These are phyloP conservation scores for Aspergillus fumigatiaffinis DNA, from an alignment of 2,329 filamentous ascomycete genomes.

Conservation along the genomic window DNA sequence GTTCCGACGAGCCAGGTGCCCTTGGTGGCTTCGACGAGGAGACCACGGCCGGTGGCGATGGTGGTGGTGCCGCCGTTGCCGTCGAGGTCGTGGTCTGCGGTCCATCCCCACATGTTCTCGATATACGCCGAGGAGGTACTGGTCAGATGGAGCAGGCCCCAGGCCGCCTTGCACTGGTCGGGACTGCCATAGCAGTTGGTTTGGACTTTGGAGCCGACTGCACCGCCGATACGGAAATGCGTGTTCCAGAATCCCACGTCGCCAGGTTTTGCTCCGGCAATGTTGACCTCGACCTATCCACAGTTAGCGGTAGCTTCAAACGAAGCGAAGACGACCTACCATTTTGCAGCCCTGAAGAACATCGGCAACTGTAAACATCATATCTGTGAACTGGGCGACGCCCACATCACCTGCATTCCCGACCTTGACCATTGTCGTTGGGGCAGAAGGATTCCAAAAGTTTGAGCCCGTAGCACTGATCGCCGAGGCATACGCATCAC, in stretches of 20 bases:
- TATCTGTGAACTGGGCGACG: constrained; percentile 47
- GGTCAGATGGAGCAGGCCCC: constrained; percentile 49
- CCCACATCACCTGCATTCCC: constrained; percentile 49
- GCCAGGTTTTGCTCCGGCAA: constrained; percentile 43
- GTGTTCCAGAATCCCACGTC: constrained; percentile 52
- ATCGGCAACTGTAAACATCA: constrained; percentile 50
- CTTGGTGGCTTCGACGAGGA: constrained; percentile 39
- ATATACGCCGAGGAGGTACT: constrained; percentile 47
- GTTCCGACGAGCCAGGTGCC: constrained; percentile 46
- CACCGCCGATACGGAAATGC: constrained; percentile 46
- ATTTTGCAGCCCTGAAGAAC: constrained; percentile 42
- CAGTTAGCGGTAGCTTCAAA: background rate
- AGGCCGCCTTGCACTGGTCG: constrained; percentile 46
- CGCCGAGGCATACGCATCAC: constrained; percentile 49
- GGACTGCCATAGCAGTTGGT: constrained; percentile 33
- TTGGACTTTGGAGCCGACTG: constrained; percentile 37
- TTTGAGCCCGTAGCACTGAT: constrained; percentile 47
- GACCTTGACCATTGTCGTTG: constrained; percentile 48
- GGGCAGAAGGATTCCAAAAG: constrained; percentile 42
- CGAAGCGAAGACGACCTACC: constrained; percentile 1
- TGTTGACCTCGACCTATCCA: constrained; percentile 46
- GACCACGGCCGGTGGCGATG: constrained; percentile 38
- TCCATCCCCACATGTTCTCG: constrained; percentile 52
- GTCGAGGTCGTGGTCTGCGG: constrained; percentile 47
- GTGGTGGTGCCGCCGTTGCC: constrained; percentile 25